These are phyloP conservation scores for Purpureocillium lavendulum DNA, from an alignment of 2,329 filamentous ascomycete species.

Conservation along the genomic window DNA sequence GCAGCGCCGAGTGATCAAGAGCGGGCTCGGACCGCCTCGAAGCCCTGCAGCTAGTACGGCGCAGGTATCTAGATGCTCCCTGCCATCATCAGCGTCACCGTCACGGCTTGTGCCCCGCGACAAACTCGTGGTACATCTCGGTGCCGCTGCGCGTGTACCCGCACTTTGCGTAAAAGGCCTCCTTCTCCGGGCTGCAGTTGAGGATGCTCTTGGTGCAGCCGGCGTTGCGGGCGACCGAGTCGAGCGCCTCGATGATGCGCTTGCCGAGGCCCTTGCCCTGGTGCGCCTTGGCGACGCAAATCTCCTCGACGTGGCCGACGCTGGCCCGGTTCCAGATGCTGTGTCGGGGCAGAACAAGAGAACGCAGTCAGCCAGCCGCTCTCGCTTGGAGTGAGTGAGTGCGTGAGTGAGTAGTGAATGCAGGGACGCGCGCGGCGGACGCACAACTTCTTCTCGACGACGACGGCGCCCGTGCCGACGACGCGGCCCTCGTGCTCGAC, in stretches of 20 bases:
- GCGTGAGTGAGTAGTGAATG: neutral
- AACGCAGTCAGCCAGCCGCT: no score
- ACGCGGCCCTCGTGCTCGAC: slow-evolving; percentile 56
- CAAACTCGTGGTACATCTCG: slow-evolving; percentile 12
- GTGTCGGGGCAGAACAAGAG: neutral
- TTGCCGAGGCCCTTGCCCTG: slow-evolving; percentile 75
- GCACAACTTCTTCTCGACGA: slow-evolving; percentile 74
- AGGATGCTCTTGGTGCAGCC: slow-evolving; percentile 79
- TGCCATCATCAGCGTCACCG: no score
- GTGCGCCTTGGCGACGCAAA: slow-evolving; percentile 69
- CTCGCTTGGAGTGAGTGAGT: no score
- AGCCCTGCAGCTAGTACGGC: no score
- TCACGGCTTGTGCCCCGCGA: neutral
- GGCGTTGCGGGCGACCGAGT: slow-evolving; percentile 61
- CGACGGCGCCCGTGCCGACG: slow-evolving; percentile 66
- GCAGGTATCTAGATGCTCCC: no score
- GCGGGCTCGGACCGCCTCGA: no score
- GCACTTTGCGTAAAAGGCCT: slow-evolving; percentile 59
- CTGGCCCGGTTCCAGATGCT: slow-evolving; percentile 58
- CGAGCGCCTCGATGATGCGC: slow-evolving; percentile 68
- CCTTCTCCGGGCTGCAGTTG: slow-evolving; percentile 70
- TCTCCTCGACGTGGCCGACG: slow-evolving; percentile 79
- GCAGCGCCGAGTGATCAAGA: no score
- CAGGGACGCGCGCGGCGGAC: slow-evolving; percentile 10
- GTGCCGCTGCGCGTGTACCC: slow-evolving; percentile 11